phyloP scores from a whole-genome alignment of 805 yeast species.

The Saturnispora diversa region DNA sequence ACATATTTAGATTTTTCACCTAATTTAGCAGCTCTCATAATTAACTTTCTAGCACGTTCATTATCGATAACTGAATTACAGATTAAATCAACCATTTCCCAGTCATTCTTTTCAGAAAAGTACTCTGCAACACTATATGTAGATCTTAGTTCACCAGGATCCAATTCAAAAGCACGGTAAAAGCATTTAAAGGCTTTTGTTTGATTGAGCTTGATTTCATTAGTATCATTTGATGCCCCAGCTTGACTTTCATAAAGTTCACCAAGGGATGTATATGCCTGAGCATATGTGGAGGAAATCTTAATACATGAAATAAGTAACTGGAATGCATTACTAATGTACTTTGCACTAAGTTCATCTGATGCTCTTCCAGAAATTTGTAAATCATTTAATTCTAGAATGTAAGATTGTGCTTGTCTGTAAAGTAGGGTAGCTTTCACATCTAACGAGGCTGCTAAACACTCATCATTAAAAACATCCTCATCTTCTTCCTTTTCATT shows the following conservation, averaged over 20 bases:
- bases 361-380: constrained; percentile 11
- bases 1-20: constrained; percentile 15
- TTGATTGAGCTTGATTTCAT: constrained; percentile 33
- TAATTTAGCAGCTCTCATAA: constrained; percentile 18
- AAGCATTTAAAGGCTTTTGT: constrained; percentile 77
- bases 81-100: constrained; percentile 77
- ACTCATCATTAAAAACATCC: not conserved
- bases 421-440: constrained; percentile 55
- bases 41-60: constrained; percentile 46
- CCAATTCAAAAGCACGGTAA: constrained; percentile 82
- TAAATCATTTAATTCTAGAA: constrained; percentile 28
- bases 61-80: constrained; percentile 59
- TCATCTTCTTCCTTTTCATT: constrained; percentile 1
- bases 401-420: constrained; percentile 63
- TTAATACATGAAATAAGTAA: constrained; percentile 55
- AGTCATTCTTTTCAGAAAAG: constrained; percentile 60
- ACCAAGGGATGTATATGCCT: constrained; percentile 80
- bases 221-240: constrained; percentile 15
- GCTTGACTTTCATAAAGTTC: constrained; percentile 52
- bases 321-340: constrained; percentile 45
- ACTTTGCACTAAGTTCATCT: constrained; percentile 17
- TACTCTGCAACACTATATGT: constrained; percentile 64
- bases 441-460: constrained; percentile 39
- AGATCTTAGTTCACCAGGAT: constrained; percentile 65
- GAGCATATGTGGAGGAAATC: constrained; percentile 56